phyloP scores from a whole-genome alignment of 108 stramenopile genomes.

The Epithemia pelagica region DNA sequence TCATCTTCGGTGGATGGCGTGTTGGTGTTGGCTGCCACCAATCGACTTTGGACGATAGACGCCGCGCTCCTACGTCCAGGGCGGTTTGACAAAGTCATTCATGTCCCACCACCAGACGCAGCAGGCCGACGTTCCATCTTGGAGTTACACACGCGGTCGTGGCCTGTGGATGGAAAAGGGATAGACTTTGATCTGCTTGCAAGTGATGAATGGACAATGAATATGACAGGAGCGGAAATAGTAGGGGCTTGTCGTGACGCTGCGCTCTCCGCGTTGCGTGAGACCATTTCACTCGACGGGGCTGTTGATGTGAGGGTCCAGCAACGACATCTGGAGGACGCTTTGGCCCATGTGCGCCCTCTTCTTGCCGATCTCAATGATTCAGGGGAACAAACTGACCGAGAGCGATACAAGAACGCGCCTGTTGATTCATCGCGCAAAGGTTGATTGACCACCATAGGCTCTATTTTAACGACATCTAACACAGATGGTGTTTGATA shows the following conservation, averaged over 20 bases:
- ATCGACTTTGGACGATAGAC: constrained; percentile 80
- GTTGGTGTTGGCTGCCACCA: constrained; percentile 80
- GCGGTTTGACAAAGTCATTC: constrained; percentile 77
- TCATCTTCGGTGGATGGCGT: constrained; percentile 67
- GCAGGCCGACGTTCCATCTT: constrained; percentile 83
- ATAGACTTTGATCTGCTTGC: constrained; percentile 47
- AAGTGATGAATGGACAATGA: constrained; percentile 41
- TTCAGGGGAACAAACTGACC: background rate
- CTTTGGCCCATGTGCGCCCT: background rate
- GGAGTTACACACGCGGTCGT: constrained; percentile 57
- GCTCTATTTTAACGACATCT: background rate
- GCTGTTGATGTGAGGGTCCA: background rate
- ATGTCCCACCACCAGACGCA: constrained; percentile 89
- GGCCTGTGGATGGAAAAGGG: constrained; percentile 11
- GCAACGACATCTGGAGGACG: background rate
- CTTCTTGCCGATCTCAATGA: background rate
- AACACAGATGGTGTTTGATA: no score
- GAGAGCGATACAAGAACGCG: no score
- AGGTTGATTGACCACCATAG: no score
- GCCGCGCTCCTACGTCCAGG: constrained; percentile 72
- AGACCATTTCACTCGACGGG: constrained; percentile 3
- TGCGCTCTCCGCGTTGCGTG: constrained; percentile 41
- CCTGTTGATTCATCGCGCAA: no score
- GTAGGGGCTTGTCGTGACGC: constrained; percentile 74
- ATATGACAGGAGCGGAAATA: constrained; percentile 85